Base-by-base conservation (phyloP, 2,329 filamentous ascomycete species). In the Leptoxyphium fumago region DNA sequence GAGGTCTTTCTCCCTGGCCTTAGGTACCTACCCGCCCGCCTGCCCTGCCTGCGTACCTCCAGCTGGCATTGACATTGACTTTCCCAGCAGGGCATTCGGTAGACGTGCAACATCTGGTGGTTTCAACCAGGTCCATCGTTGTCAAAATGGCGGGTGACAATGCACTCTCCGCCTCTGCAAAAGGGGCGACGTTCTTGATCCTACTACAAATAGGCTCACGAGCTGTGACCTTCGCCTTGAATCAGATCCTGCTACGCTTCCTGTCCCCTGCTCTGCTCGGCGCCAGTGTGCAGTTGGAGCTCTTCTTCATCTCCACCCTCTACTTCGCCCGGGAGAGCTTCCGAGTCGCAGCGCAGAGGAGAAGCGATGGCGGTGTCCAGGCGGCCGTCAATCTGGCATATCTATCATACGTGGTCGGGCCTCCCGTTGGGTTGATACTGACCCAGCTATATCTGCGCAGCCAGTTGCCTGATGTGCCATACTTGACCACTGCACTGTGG, bases 251-350 rank as follows among this genome's bases (percentile, higher is more conserved):
- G 28, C 74, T 98, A 7, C 84, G 89, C 30, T 89, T 84, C 60
- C 69, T 96, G 39, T 94, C 87, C 1, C 88, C 91, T 0, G 75
- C 82, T 46, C 72, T 93, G 0, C 74, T 98, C 1, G 91, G 89
- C 5, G 72, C 94, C 5, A 82, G 88, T 2, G 82, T 88, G 0
- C 91, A 95, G 61, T 74, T 98, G 2, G 91, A 98, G 56, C 78
- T 96, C 1, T 95, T 88, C 62, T 88, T 89, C 47, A 82, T 94
- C 39, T 86, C 87, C 0, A 80, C 93, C n/a, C 73, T 98, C 1
- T 95, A 94, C 63, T 96, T 98, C 57, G 83, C 91, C 0, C 76
- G 91, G 34, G 91, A 98, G 64, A 89, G 83, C 55, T 68, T 96
- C 41, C 81, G 91, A 13, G 82, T 94, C n/a, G 87, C 89, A 21